phyloP scores from a whole-genome alignment of 208 protist genomes.

The Trypanosomatidae sp. region DNA sequence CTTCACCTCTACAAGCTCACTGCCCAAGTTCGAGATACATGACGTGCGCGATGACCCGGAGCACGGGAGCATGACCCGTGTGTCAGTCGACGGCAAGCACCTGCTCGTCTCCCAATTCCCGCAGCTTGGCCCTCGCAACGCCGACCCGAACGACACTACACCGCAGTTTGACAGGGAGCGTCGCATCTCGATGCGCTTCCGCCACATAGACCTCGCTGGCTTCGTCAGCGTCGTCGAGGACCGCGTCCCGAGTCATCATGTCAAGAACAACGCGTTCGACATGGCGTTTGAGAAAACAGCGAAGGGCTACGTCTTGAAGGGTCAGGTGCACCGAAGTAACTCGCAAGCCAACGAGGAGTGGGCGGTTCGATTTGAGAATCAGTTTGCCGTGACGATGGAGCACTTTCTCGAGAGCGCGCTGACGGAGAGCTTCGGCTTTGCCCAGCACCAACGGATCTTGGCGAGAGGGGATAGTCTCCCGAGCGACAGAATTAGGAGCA shows the following conservation, averaged over 20 bases:
- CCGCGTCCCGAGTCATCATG: constrained; percentile 54
- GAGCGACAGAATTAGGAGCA: constrained; percentile 4
- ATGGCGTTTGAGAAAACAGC: constrained; percentile 65
- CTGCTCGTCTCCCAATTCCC: constrained; percentile 85
- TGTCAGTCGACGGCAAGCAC: constrained; percentile 73
- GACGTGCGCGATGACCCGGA: constrained; percentile 79
- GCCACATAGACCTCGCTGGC: constrained; percentile 75
- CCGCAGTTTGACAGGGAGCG: constrained; percentile 86
- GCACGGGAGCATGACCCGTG: constrained; percentile 76
- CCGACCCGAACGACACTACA: constrained; percentile 79
- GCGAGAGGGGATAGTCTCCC: constrained; percentile 18
- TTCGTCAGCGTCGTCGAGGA: constrained; percentile 67
- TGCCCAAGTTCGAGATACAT: constrained; percentile 87
- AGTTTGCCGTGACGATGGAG: constrained; percentile 80
- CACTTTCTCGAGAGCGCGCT: constrained; percentile 83
- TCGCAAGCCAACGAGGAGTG: constrained; percentile 73
- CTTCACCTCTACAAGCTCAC: constrained; percentile 18
- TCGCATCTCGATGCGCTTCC: constrained; percentile 74
- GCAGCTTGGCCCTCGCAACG: constrained; percentile 84
- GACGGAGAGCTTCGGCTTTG: constrained; percentile 87
- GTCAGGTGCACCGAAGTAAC: constrained; percentile 60
- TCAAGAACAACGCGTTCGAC: constrained; percentile 77
- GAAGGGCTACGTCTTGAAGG: constrained; percentile 64
- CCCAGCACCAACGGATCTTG: constrained; percentile 36
- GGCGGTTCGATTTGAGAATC: constrained; percentile 76